A percentile compares a stretch with the other conserved stretches of the same genome.
Evolutionary conservation across 2,329 filamentous ascomycete genomes (phyloP).

Genomic region (Didymosphaeria variabile): DNA sequence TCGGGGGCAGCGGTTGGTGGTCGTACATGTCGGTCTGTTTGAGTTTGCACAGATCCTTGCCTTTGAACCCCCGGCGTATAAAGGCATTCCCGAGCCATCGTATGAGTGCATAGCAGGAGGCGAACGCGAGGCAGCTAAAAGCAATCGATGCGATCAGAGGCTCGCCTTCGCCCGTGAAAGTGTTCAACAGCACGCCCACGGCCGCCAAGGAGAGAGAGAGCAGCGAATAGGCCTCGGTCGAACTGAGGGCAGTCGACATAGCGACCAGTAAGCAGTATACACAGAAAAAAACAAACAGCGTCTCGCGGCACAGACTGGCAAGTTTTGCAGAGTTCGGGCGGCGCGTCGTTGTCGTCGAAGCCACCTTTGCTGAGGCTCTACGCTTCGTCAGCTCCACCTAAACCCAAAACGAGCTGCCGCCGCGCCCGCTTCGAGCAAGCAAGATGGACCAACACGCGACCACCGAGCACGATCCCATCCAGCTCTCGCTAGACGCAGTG

Average conservation of each 20-base stretch:
- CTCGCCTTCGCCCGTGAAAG: conserved; percentile 81
- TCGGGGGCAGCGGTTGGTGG: conserved; percentile 9
- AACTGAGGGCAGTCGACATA: conserved; percentile 55
- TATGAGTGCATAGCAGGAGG: conserved; percentile 83
- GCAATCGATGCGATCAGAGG: conserved; percentile 89
- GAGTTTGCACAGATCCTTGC: conserved; percentile 84
- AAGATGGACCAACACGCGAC: conserved; percentile 37
- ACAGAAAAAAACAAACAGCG: conserved; percentile 28
- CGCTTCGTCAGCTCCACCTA: conserved; percentile 15
- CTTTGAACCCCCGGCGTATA: conserved; percentile 86
- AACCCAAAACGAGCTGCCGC: conserved; percentile 35
- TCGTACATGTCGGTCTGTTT: conserved; percentile 77
- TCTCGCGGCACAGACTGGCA: conserved; percentile 21
- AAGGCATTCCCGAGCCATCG: conserved; percentile 93
- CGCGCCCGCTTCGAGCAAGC: conserved; percentile 26
- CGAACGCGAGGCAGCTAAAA: conserved; percentile 85
- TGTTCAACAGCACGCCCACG: conserved; percentile 78
- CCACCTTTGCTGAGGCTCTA: conserved; percentile 18
- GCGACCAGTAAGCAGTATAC: conserved; percentile 16
- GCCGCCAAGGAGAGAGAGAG: conserved; percentile 73
- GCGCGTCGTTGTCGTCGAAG: conserved; percentile 32
- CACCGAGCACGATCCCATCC: conserved; percentile 39
- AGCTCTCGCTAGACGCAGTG: conserved; percentile 45
- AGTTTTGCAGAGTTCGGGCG: conserved; percentile 20
- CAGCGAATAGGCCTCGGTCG: conserved; percentile 65